phyloP scores from a whole-genome alignment of 1,139 yeast genomes.

The Pichiaceae sp. region DNA sequence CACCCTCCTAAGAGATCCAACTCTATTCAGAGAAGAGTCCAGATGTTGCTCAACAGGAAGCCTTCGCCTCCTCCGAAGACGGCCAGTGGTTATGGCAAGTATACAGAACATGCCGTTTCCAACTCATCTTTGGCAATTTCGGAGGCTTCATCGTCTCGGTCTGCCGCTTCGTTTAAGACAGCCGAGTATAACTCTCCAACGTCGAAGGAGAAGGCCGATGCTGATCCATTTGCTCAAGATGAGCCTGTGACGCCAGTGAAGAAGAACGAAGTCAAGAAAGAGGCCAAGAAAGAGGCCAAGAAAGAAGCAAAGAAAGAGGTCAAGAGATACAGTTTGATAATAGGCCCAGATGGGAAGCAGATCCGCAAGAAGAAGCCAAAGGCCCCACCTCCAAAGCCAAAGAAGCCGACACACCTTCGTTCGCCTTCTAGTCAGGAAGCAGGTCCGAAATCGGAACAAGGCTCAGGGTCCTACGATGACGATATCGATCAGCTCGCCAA shows the following conservation, averaged over 20 bases:
- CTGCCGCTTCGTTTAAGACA: background rate
- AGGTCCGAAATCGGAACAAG: no score
- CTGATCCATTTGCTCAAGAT: background rate
- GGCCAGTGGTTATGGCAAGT: constrained; percentile 72
- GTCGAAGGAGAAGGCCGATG: constrained; percentile 1
- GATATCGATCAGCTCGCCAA: constrained; percentile 13
- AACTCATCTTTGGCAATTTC: no score
- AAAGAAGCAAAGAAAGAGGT: background rate
- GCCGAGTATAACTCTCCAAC: background rate
- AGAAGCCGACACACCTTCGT: constrained; percentile 12
- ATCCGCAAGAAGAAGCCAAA: constrained; percentile 6
- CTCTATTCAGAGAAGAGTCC: constrained; percentile 65
- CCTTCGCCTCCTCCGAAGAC: constrained; percentile 47
- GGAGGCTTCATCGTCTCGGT: background rate
- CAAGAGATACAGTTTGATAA: background rate
- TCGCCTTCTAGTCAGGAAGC: no score
- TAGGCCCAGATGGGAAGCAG: background rate
- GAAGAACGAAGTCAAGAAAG: background rate
- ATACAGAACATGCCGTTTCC: constrained; percentile 36
- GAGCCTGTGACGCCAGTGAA: background rate
- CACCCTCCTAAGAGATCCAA: constrained; percentile 30
- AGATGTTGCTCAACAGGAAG: constrained; percentile 41
- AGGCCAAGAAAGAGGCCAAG: background rate
- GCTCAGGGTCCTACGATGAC: constrained; percentile 5
- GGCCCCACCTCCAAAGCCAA: constrained; percentile 16